Conservation (phyloP, 75 land plant genomes). For the Selaginella tamariscina region DNA sequence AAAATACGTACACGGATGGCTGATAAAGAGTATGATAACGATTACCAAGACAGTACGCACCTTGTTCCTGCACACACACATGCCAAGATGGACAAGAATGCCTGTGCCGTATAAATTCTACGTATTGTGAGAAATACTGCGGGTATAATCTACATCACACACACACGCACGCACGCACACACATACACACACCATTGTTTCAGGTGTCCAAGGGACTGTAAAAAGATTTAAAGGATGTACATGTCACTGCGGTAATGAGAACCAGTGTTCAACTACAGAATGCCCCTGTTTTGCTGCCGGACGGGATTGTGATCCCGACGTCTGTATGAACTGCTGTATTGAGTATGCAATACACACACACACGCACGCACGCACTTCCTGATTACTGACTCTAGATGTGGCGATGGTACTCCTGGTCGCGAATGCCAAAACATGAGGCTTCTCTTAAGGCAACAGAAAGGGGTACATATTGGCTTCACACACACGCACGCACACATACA, state of each 20-base stretch:
- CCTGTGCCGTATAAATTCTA: conserved; percentile 63
- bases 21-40: conserved; percentile 71
- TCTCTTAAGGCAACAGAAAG: conserved; percentile 90
- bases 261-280: conserved; percentile 90
- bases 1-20: conserved; percentile 62
- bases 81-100: conserved; percentile 97
- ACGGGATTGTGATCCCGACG: conserved; percentile 99
- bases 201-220: conserved; percentile 92
- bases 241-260: conserved; percentile 99
- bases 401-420: conserved; percentile 88
- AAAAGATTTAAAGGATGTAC: conserved; percentile 97
- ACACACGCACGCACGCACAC: not conserved
- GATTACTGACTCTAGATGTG: conserved; percentile 42
- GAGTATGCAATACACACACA: conserved; percentile 35
- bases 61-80: conserved; percentile 67
- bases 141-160: conserved; percentile 33
- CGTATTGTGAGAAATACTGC: conserved; percentile 98
- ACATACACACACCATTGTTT: not conserved
- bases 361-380: not conserved
- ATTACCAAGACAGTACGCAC: conserved; percentile 86
- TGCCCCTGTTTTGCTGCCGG: conserved; percentile 99
- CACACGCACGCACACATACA: not conserved
- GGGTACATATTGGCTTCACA: conserved; percentile 33
- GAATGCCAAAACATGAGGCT: conserved; percentile 97
- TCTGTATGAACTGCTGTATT: conserved; percentile 98